phyloP scores from a whole-genome alignment of 106 monocot genomes.

The Acanthochlamys bracteata region DNA sequence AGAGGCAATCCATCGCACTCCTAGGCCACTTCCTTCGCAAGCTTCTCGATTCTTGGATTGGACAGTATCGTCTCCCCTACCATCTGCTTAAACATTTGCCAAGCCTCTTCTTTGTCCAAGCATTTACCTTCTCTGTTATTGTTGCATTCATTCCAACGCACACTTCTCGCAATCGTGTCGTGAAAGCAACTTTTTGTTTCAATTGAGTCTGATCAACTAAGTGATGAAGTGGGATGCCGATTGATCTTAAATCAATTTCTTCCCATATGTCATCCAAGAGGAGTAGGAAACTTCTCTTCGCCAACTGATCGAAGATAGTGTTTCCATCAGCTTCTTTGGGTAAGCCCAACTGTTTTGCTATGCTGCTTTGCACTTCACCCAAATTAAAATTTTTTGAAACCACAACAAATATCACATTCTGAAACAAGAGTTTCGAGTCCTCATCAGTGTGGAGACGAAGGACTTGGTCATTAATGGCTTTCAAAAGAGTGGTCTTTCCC shows the following conservation, averaged over 20 bases:
- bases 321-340: background rate
- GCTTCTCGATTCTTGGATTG: background rate
- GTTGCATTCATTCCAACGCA: constrained; percentile 6
- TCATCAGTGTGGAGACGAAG: background rate
- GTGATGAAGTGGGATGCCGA: constrained; percentile 7
- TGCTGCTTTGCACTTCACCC: constrained; percentile 4
- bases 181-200: constrained; percentile 8
- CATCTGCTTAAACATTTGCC: constrained; percentile 7
- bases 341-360: background rate
- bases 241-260: background rate
- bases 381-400: background rate
- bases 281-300: constrained; percentile 9
- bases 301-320: constrained; percentile 7
- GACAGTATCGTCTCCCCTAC: background rate
- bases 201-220: no score
- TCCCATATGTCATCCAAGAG: constrained; percentile 26
- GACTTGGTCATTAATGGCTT: constrained; percentile 9
- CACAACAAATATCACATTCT: background rate
- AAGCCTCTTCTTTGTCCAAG: constrained; percentile 4
- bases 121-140: background rate
- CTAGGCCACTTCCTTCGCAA: constrained; percentile 11
- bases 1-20: constrained; percentile 24
- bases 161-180: constrained; percentile 1
- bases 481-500: constrained; percentile 1
- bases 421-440: background rate